phyloP scores from a whole-genome alignment of 306 rosid species.

The Mucuna pruriens region DNA sequence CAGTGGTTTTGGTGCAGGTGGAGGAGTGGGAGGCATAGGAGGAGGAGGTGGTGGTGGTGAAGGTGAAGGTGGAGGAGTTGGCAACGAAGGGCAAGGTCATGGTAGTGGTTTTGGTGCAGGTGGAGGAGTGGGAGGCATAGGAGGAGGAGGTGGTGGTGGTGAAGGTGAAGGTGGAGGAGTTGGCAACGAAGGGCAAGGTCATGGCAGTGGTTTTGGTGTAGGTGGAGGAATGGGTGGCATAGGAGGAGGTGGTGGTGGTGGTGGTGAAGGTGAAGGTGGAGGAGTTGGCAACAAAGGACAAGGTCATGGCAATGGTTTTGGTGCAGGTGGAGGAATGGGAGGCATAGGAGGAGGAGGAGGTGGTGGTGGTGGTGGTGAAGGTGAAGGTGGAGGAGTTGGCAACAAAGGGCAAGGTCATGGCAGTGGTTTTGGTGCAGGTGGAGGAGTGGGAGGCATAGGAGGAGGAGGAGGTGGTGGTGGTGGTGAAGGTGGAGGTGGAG shows the following conservation, averaged over 20 bases:
- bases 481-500: slow-evolving; percentile 22
- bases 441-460: slow-evolving; percentile 33
- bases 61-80: slow-evolving; percentile 25
- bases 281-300: slow-evolving; percentile 14
- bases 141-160: slow-evolving; percentile 49
- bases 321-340: slow-evolving; percentile 47
- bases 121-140: slow-evolving; percentile 33
- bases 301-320: slow-evolving; percentile 50
- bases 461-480: slow-evolving; percentile 50
- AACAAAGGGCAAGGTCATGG: slow-evolving; percentile 46
- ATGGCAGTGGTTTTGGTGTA: slow-evolving; percentile 46
- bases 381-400: slow-evolving; percentile 26
- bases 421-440: slow-evolving; percentile 48
- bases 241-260: slow-evolving; percentile 45
- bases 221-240: slow-evolving; percentile 46
- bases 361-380: slow-evolving; percentile 48
- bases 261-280: slow-evolving; percentile 43
- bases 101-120: slow-evolving; percentile 54
- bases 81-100: slow-evolving; percentile 37
- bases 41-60: slow-evolving; percentile 52
- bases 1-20: slow-evolving; percentile 53
- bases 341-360: slow-evolving; percentile 43
- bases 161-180: slow-evolving; percentile 34
- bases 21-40: slow-evolving; percentile 34
- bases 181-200: slow-evolving; percentile 36